These are phyloP conservation scores for Leavenworthia alabamica DNA, from an alignment of 345 rosid species.

Conservation along the genomic window DNA sequence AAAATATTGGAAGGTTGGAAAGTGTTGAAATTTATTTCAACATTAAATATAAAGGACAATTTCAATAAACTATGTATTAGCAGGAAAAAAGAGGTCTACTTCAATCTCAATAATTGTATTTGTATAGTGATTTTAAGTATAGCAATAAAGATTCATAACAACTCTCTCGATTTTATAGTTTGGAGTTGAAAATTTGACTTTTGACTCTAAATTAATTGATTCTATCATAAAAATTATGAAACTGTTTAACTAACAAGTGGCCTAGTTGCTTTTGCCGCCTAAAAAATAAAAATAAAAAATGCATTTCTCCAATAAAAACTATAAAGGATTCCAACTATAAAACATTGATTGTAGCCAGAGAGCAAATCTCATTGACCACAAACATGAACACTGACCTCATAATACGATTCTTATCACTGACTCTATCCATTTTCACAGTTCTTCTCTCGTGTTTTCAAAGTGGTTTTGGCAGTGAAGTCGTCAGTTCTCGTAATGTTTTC, in stretches of 20 bases:
- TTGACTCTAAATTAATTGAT: not conserved
- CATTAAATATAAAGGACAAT: not conserved
- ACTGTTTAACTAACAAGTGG: too few relatives aligned
- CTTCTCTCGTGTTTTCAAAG: not conserved
- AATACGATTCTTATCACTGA: not conserved
- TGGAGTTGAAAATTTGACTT: too few relatives aligned
- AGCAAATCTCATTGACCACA: not conserved
- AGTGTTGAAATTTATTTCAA: not conserved
- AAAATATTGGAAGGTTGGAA: not conserved
- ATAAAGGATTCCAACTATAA: not conserved
- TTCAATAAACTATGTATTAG: not conserved
- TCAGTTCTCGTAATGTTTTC: conserved; percentile 36
- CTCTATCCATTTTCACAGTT: conserved; percentile 18
- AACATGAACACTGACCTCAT: conserved; percentile 25
- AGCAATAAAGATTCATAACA: not conserved
- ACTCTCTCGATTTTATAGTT: too few relatives aligned
- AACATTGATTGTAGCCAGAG: not conserved
- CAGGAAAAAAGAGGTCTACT: not conserved
- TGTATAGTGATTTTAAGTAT: not conserved
- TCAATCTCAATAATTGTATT: not conserved
- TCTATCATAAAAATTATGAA: not conserved
- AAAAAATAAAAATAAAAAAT: not conserved
- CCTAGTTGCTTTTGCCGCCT: not conserved
- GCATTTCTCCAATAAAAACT: not conserved
- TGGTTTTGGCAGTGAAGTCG: conserved; percentile 19